phyloP scores from a whole-genome alignment of 2,329 filamentous ascomycete species.

The Phyllosticta citribraziliensis region DNA sequence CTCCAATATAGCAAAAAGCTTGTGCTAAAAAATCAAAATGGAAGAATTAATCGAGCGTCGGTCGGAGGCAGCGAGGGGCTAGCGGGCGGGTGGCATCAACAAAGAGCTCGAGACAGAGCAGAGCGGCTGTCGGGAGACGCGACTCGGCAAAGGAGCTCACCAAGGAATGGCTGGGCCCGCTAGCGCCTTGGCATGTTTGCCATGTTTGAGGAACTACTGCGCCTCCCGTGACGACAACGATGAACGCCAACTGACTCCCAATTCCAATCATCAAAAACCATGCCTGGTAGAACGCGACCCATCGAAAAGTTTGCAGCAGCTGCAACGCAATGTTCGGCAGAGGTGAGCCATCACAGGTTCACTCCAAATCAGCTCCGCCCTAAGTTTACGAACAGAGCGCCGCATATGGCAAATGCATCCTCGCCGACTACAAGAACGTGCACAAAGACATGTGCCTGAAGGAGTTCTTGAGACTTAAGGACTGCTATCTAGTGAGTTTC shows the following conservation, averaged over 20 bases:
- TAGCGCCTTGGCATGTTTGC: conserved; percentile 3
- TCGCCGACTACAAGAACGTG: conserved; percentile 80
- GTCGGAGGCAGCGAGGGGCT: not conserved
- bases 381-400: conserved; percentile 50
- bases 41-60: conserved; percentile 5
- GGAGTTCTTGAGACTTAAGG: conserved; percentile 76
- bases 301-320: conserved; percentile 61
- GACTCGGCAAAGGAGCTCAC: not conserved
- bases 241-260: not conserved
- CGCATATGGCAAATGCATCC: conserved; percentile 82
- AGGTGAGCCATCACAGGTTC: conserved; percentile 38
- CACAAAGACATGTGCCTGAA: conserved; percentile 82
- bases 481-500: conserved; percentile 69
- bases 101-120: not conserved
- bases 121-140: not conserved
- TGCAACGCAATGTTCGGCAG: conserved; percentile 53
- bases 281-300: conserved; percentile 47
- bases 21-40: conserved; percentile 3
- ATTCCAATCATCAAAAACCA: conserved; percentile 13
- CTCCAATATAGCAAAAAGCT: conserved; percentile 1
- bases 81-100: not conserved
- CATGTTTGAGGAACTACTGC: not conserved
- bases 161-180: not conserved
- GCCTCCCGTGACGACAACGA: not conserved
- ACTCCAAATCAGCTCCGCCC: not conserved